Base-by-base conservation (phyloP, 208 protist genomes). In the Trypanosoma melophagium region DNA sequence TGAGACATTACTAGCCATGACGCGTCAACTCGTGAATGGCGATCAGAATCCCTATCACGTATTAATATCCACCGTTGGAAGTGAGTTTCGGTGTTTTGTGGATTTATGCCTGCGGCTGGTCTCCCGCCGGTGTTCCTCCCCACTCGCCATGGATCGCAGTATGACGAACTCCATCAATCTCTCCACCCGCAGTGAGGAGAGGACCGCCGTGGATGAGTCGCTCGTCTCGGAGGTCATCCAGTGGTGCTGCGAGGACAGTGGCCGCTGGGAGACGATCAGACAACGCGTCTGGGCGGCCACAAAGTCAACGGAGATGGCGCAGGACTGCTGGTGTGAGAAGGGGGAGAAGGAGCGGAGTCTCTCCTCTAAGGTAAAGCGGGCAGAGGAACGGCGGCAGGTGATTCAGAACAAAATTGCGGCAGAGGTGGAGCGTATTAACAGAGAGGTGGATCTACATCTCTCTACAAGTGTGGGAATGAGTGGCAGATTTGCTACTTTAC, bases 181-280 rank as follows among this genome's bases (percentile, higher is more conserved):
- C 28, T 35, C 28, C 35, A 49, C 45, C n/a, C 65, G 64, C 22
- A 24, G 49, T 22, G 74, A 74, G 38, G 76, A 82, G 38, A 56
- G 21, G 31, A 47, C 60, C 14, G 66, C 24, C 3, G 71, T 71
- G 14, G 61, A 59, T 3, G 69, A 49, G 8, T 45, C 80, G 42
- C 78, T 62, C 41, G 79, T 80, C 3, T 53, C 77, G 19, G 80
- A 84, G 58, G 64, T 90, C 50, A 79, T 91, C 28, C 69, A 83
- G 8, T 91, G 85, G 85, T 74, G 81, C 59, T 66, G 47, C 12
- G 60, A 70, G 66, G 56, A 83, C 62, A 14, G 14, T 2, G 52
- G 19, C 0, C 35, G 60, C 14, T 83, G 79, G 74, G 49, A 56
- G 7, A 45, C 60, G 19, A 31, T 83, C 5, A 42, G 22, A 13